phyloP scores from a whole-genome alignment of 306 rosid species.

The Oemleria cerasiformis region DNA sequence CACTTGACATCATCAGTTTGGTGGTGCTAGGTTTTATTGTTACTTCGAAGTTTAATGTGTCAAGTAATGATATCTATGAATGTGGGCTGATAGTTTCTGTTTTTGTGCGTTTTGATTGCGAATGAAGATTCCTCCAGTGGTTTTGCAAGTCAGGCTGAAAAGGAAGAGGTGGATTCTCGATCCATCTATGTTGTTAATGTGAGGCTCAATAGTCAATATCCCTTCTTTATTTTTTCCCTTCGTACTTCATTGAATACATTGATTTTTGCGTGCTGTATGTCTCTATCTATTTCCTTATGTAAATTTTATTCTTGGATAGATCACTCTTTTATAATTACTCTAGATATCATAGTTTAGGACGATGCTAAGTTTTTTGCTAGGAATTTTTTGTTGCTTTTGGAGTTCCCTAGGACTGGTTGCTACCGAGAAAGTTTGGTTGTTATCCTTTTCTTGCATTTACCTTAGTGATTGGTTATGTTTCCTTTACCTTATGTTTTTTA shows the following conservation, averaged over 20 bases:
- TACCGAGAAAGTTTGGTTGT: not conserved
- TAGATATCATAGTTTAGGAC: not conserved
- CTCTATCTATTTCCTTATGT: not conserved
- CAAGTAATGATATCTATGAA: not conserved
- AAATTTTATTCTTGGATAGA: not conserved
- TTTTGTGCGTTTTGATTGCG: constrained; percentile 24
- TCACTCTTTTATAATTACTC: not conserved
- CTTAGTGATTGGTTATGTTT: not conserved
- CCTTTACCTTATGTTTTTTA: not conserved
- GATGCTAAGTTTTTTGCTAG: not conserved
- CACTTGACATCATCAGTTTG: not conserved
- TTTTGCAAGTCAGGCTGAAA: constrained; percentile 86
- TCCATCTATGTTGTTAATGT: constrained; percentile 99
- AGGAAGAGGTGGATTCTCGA: constrained; percentile 95
- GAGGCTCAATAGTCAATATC: constrained; percentile 48
- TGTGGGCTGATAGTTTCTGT: not conserved
- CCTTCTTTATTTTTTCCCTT: not conserved
- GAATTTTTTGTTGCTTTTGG: constrained; percentile 8
- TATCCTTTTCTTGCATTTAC: not conserved
- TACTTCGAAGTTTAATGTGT: constrained; percentile 13
- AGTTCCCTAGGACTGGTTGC: not conserved
- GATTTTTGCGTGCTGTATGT: not conserved
- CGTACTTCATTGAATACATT: not conserved
- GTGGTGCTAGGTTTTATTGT: not conserved
- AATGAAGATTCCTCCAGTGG: constrained; percentile 66